A percentile compares a stretch with the other conserved stretches of the same genome.
phyloP scores from a whole-genome alignment of 1,284 basidiomycete genomes.

The Sanghuangporus weigelae region DNA sequence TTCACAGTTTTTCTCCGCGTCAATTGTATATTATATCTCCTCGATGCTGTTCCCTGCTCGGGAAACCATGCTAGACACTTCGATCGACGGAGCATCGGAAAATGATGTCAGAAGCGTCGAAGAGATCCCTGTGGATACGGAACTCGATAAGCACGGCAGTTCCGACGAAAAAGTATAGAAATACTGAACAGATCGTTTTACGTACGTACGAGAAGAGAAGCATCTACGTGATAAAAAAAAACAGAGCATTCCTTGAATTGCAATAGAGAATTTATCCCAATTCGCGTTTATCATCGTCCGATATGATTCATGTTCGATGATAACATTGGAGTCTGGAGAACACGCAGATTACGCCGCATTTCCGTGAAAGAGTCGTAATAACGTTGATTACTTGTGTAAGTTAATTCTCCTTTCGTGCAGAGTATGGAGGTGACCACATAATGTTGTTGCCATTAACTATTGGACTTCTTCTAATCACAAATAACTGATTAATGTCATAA shows the following conservation, averaged over 20 bases:
- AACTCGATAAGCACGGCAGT: neutral
- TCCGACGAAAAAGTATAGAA: neutral
- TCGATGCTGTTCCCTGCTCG: slow-evolving; percentile 52
- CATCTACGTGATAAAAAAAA: neutral
- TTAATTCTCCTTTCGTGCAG: too few relatives aligned
- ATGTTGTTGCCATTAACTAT: too few relatives aligned
- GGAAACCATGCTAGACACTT: slow-evolving; percentile 51
- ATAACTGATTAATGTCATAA: too few relatives aligned
- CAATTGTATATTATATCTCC: slow-evolving; percentile 42
- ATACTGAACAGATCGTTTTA: neutral
- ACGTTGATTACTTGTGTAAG: too few relatives aligned
- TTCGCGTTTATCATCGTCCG: too few relatives aligned
- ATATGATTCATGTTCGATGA: too few relatives aligned
- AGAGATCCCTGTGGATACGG: neutral
- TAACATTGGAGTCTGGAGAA: too few relatives aligned
- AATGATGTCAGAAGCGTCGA: slow-evolving; percentile 6
- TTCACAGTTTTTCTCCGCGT: slow-evolving; percentile 36
- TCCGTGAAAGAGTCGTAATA: too few relatives aligned
- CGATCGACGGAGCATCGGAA: slow-evolving; percentile 30
- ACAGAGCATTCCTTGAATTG: neutral
- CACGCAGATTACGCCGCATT: too few relatives aligned
- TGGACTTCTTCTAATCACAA: too few relatives aligned
- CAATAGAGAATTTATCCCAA: neutral
- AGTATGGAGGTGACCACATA: too few relatives aligned
- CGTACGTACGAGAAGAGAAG: neutral